Evolutionary conservation across 78 protist genomes (phyloP).

Genomic region (slime mould (Dictyostelium discoideum)): DNA sequence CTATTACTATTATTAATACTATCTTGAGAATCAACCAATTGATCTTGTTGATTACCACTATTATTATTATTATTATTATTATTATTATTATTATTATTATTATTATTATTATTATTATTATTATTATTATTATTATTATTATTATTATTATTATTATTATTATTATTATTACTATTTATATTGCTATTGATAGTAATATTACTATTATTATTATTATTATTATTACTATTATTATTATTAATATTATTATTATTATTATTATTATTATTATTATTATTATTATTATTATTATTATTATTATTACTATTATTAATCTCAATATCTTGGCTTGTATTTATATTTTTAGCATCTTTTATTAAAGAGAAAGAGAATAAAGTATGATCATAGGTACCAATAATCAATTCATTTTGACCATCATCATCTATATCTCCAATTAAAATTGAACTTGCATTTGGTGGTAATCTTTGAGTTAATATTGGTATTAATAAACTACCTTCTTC

Average conservation of each 20-base stretch:
- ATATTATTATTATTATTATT: neutral
- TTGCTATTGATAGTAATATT: neutral
- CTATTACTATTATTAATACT: neutral
- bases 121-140: neutral
- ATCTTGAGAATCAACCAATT: neutral
- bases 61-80: neutral
- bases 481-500: neutral
- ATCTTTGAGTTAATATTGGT: constrained; percentile 43
- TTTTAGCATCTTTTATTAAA: neutral
- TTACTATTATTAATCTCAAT: neutral
- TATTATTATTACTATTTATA: neutral
- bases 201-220: neutral
- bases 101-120: too few species aligned
- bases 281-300: constrained; percentile 3
- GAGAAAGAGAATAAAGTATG: constrained; percentile 50
- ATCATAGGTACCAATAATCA: constrained; percentile 70
- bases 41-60: neutral
- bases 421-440: constrained; percentile 64
- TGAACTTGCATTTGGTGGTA: constrained; percentile 69
- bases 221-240: neutral
- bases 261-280: neutral
- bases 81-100: neutral
- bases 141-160: neutral
- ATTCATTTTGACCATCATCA: constrained; percentile 62
- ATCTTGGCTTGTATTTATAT: neutral